These are phyloP conservation scores for Tetrapisispora iriomotensis DNA, from an alignment of 805 yeast species.

Conservation along the genomic window DNA sequence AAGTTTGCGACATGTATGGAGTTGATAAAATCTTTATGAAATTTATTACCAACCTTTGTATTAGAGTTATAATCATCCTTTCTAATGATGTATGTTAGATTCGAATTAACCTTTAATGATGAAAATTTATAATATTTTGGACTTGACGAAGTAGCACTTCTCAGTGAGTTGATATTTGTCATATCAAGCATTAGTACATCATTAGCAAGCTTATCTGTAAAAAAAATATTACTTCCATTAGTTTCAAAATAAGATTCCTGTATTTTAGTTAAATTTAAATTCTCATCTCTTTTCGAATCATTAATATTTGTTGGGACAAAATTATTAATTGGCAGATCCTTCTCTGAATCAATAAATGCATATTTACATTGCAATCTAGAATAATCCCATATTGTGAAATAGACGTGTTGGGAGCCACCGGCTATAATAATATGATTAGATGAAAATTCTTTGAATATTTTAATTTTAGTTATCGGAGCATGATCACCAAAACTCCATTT, in stretches of 20 bases:
- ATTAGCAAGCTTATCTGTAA: slow-evolving; percentile 12
- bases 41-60: not conserved
- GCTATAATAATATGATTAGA: slow-evolving; percentile 41
- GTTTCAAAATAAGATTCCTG: slow-evolving; percentile 3
- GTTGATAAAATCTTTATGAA: slow-evolving; percentile 1
- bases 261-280: too few relatives aligned
- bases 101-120: slow-evolving; percentile 16
- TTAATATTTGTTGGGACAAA: slow-evolving; percentile 11
- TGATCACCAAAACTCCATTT: slow-evolving; percentile 50
- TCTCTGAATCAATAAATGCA: slow-evolving; percentile 26
- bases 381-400: slow-evolving; percentile 67
- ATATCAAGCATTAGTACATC: slow-evolving; percentile 15
- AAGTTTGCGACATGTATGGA: not conserved
- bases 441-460: slow-evolving; percentile 21
- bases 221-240: slow-evolving; percentile 9
- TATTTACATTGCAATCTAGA: slow-evolving; percentile 50
- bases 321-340: slow-evolving; percentile 15
- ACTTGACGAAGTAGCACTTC: slow-evolving; percentile 7
- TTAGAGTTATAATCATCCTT: not conserved
- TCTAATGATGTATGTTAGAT: slow-evolving; percentile 10
- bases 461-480: slow-evolving; percentile 41
- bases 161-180: slow-evolving; percentile 7
- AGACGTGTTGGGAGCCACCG: slow-evolving; percentile 56
- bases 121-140: slow-evolving; percentile 3
- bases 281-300: not conserved